Conservation (phyloP, 2,329 filamentous ascomycete genomes). For the Epichloe scottii region DNA sequence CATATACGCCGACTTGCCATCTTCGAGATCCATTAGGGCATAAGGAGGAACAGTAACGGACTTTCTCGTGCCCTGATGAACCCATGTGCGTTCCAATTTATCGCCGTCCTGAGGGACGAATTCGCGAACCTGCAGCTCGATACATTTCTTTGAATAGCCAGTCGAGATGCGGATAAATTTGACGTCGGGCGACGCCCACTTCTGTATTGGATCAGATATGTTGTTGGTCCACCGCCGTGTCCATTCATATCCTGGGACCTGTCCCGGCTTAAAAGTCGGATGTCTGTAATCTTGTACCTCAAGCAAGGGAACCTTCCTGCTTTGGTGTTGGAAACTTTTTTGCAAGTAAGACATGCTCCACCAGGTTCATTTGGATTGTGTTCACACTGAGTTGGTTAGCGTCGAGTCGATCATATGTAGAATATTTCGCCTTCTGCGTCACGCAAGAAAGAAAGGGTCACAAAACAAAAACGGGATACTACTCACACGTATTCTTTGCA, state of each 20-base stretch:
- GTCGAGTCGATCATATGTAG: not conserved
- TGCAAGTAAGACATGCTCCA: constrained; percentile 41
- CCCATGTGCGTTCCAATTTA: constrained; percentile 41
- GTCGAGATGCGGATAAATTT: constrained; percentile 39
- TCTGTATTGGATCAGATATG: constrained; percentile 40
- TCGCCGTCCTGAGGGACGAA: constrained; percentile 45
- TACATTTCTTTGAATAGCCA: constrained; percentile 35
- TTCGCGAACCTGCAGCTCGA: constrained; percentile 38
- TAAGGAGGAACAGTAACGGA: constrained; percentile 41
- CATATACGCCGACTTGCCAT: constrained; percentile 34
- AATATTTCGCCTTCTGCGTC: not conserved
- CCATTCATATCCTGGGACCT: constrained; percentile 47
- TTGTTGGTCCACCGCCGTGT: constrained; percentile 45
- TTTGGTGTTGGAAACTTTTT: constrained; percentile 36
- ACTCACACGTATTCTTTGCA: constrained; percentile 50
- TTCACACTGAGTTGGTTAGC: constrained; percentile 32
- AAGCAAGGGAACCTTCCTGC: constrained; percentile 43
- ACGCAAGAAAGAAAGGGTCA: not conserved
- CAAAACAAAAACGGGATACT: not conserved
- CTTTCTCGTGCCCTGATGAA: constrained; percentile 30
- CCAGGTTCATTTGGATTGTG: constrained; percentile 33
- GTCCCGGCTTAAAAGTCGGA: constrained; percentile 44
- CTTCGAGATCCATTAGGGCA: constrained; percentile 42
- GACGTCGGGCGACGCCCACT: constrained; percentile 41
- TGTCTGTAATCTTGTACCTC: constrained; percentile 47